phyloP scores from a whole-genome alignment of 1,284 basidiomycete species.

The Grifola frondosa region DNA sequence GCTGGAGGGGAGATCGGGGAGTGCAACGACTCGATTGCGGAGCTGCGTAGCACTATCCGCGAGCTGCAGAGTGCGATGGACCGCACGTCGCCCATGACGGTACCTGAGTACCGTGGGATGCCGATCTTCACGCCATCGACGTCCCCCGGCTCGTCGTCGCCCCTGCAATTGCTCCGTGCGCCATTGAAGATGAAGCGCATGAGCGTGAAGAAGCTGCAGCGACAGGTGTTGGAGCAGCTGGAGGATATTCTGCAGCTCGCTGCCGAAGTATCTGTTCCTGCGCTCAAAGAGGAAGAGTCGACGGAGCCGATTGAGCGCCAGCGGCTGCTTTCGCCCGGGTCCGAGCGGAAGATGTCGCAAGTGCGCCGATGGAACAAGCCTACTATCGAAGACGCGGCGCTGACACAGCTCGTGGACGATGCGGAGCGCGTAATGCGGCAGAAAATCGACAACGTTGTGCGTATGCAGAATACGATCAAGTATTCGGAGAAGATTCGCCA shows the following conservation, averaged over 20 bases:
- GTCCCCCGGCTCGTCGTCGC: constrained; percentile 66
- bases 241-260: constrained; percentile 83
- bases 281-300: constrained; percentile 87
- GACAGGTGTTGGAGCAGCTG: constrained; percentile 79
- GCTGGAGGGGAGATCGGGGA: constrained; percentile 91
- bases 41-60: constrained; percentile 81
- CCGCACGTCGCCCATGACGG: constrained; percentile 55
- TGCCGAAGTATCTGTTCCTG: constrained; percentile 83
- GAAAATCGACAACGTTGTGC: constrained; percentile 94
- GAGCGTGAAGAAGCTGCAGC: constrained; percentile 80
- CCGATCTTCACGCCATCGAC: constrained; percentile 73
- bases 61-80: constrained; percentile 69
- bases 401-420: constrained; percentile 82
- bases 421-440: constrained; percentile 86
- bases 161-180: constrained; percentile 68
- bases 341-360: constrained; percentile 80
- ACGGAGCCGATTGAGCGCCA: constrained; percentile 93
- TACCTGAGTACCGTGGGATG: constrained; percentile 87
- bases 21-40: constrained; percentile 90
- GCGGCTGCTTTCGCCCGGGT: constrained; percentile 81
- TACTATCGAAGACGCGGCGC: constrained; percentile 80
- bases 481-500: constrained; percentile 97
- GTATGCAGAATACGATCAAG: constrained; percentile 96
- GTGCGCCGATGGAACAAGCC: constrained; percentile 86
- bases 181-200: constrained; percentile 70